Conservation (phyloP, 2,329 filamentous ascomycete genomes). For the Cercospora zeina region DNA sequence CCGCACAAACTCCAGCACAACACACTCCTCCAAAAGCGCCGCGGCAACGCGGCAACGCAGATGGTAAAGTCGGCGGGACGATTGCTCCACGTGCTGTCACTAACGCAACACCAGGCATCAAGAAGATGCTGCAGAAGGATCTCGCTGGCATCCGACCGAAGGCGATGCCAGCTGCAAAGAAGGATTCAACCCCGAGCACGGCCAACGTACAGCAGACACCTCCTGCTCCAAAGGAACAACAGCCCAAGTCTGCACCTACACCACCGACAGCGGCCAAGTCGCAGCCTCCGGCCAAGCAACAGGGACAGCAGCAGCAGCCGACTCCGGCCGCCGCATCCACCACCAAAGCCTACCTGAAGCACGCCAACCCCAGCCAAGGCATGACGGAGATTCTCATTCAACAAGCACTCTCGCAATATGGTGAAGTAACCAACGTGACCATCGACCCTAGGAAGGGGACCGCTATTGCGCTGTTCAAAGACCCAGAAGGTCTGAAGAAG, state of each 20-base stretch:
- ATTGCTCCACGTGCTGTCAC: conserved; percentile 10
- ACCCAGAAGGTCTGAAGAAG: conserved; percentile 69
- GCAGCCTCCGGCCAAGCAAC: conserved; percentile 38
- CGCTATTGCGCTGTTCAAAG: conserved; percentile 85
- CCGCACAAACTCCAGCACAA: conserved; percentile 24
- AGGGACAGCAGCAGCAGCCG: conserved; percentile 34
- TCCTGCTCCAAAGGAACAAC: conserved; percentile 43
- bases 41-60: conserved; percentile 33
- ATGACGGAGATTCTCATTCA: conserved; percentile 80
- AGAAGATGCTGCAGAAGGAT: conserved; percentile 62
- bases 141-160: conserved; percentile 54
- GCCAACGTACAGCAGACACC: conserved; percentile 15
- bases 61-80: background rate
- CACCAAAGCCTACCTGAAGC: conserved; percentile 57
- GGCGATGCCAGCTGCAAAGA: conserved; percentile 28
- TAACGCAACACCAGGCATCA: conserved; percentile 40
- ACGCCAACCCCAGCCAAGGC: conserved; percentile 79
- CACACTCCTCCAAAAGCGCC: conserved; percentile 29
- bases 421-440: conserved; percentile 74
- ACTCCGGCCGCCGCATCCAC: conserved; percentile 43
- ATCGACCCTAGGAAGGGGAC: conserved; percentile 95
- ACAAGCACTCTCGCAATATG: conserved; percentile 71
- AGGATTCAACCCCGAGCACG: conserved; percentile 26
- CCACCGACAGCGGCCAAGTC: conserved; percentile 23
- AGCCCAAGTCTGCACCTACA: conserved; percentile 26